Evolutionary conservation across 2,329 filamentous ascomycete genomes (phyloP), one percentile per base, ranked within the genome.

Genomic region (Colletotrichum euphorbiae): DNA sequence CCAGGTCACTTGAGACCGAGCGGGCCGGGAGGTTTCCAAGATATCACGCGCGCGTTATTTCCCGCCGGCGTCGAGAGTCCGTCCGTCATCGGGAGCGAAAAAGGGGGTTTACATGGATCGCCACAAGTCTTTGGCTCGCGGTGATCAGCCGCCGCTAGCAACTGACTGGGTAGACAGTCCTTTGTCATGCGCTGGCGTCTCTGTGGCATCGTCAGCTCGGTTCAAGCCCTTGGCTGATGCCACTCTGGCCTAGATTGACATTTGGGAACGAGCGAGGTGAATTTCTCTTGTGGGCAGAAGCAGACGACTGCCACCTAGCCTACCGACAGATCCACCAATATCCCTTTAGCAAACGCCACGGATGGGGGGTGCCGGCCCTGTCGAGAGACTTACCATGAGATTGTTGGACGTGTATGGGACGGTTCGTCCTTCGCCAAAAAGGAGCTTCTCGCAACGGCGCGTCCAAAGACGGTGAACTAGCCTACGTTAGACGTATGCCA

Each of bases 31-130:
- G n/a, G 19, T 17, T 7, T 19, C 17, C 8, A 38, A 13, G 19
- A 15, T 31, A 21, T 51, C 7, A 4, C 38, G 40, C 12, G 38
- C 19, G 24, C 19, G 38, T n/a, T n/a, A 38, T 54, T 46, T 43
- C 28, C 19, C 28, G 15, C n/a, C 15, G 43, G 33, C 36, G 40
- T 19, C 38, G 46, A 24, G 19, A n/a, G n/a, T n/a, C n/a, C n/a
- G n/a, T 51, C 40, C 38, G 45, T 31, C 55, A 28, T 24, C 38
- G 13, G 46, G 33, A 67, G 45, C n/a, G 38, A 21, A 67, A 21
- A 52, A 33, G 17, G 42, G 42, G 48, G 42, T 31, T 28, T 7
- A 45, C 7, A 38, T 9, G 28, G 21, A 31, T 13, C 17, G 21
- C 28, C 31, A 36, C 13, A 36, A 50, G 21, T 13, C 46, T 15